Conservation (phyloP, 2,329 filamentous ascomycete species). For the Fusarium xylarioides region DNA sequence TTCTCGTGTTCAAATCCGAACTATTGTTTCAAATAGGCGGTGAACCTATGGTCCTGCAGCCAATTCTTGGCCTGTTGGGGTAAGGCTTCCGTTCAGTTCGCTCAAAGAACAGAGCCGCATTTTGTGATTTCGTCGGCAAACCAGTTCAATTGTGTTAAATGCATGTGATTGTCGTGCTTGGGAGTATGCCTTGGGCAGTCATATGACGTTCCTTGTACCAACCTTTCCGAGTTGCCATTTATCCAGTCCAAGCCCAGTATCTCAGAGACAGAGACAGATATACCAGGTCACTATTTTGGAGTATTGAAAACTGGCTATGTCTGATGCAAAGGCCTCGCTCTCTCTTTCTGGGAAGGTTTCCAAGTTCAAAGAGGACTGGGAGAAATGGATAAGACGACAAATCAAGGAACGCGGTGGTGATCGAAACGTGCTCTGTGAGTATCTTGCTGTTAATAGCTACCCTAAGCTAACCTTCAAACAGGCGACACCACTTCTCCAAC, state of each 20-base stretch:
- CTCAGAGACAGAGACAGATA: no score
- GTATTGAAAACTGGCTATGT: not conserved
- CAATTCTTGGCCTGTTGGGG: not conserved
- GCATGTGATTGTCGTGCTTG: fast-evolving
- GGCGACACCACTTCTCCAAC: not conserved
- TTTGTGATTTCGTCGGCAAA: not conserved
- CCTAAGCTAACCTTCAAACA: not conserved
- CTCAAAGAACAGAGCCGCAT: not conserved
- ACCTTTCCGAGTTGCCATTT: not conserved
- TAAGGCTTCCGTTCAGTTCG: not conserved
- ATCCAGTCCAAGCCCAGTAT: fast-evolving
- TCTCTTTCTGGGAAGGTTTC: fast-evolving
- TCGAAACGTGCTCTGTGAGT: not conserved
- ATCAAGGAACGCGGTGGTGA: not conserved
- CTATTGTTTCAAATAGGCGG: not conserved
- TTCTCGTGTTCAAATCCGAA: not conserved
- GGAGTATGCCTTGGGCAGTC: not conserved
- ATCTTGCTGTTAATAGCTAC: not conserved
- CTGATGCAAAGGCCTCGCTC: fast-evolving
- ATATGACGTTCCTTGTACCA: no score
- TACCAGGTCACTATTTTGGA: no score
- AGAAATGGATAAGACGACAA: not conserved
- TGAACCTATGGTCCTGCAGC: not conserved
- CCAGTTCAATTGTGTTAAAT: fast-evolving
- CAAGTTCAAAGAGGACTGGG: not conserved